Conservation (phyloP, 768 basidiomycete genomes). For the Russula earlei region DNA sequence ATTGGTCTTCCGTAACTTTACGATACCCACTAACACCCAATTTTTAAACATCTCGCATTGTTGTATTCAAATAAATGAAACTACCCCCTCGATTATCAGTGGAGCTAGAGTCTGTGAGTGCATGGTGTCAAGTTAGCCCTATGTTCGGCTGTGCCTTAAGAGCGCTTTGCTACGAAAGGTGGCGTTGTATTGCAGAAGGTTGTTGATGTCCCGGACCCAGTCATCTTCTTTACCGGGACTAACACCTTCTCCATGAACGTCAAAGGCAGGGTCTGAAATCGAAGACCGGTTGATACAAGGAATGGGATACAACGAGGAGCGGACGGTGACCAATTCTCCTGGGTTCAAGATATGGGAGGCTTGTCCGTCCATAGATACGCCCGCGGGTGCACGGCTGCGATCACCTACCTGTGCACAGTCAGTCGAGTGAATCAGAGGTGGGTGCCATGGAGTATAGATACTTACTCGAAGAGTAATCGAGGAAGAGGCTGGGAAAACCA, state of each 20-base stretch:
- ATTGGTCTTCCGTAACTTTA: too few relatives aligned
- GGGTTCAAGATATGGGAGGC: conserved; percentile 74
- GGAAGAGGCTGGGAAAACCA: conserved; percentile 81
- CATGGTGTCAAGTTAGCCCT: neutral
- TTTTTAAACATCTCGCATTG: neutral
- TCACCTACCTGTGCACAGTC: conserved; percentile 57
- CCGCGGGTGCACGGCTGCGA: conserved; percentile 75
- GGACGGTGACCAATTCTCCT: conserved; percentile 78
- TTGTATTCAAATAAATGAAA: neutral
- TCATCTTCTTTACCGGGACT: conserved; percentile 80
- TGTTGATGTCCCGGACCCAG: conserved; percentile 97
- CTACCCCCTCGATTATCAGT: too few relatives aligned
- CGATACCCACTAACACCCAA: too few relatives aligned
- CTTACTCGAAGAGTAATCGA: conserved; percentile 64
- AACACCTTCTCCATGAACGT: conserved; percentile 48
- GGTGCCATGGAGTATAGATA: conserved; percentile 2
- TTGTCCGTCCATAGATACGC: conserved; percentile 90
- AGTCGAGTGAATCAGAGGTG: neutral
- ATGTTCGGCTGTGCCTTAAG: conserved; percentile 62
- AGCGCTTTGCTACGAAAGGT: conserved; percentile 89
- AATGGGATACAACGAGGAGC: conserved; percentile 80
- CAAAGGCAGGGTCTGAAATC: conserved; percentile 43
- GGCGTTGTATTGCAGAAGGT: conserved; percentile 87
- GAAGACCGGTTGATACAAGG: conserved; percentile 89
- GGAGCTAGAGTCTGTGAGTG: neutral